Base-by-base conservation (phyloP, 2,329 filamentous ascomycete species). In the Pseudocercospora fijiensis region DNA sequence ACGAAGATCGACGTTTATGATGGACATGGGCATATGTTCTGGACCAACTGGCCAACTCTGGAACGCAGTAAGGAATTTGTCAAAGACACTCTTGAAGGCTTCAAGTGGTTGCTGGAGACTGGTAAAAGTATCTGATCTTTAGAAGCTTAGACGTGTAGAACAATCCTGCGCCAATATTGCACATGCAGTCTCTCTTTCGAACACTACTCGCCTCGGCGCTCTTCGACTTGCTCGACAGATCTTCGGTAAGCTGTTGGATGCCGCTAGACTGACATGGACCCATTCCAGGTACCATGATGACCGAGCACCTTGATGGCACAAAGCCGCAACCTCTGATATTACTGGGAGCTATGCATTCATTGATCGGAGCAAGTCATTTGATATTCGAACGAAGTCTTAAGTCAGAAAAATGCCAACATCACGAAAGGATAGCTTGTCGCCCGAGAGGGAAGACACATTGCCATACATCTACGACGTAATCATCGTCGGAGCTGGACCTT, bases 401-500 rank as follows among this genome's bases (percentile, higher is more conserved):
- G 26, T 18, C 33, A 24, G 10, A 24, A 2, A 61, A 47, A 65
- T 67, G 66, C 22, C 60, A 30, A 24, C 51, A 22, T 65, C 61
- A 52, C 41, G 65, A 64, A 60, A 62, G 6, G 67, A 69, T 55
- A 65, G 63, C 24, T 47, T 68, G 49, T 69, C 67, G 16, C 66
- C 66, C 22, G 62, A 61, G 10, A 57, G 61, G 33, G 58, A 65
- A 33, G 24, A 67, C 4, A 63, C 60, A 20, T 45, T 70, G 2
- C 68, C 66, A 8, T 62, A 64, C 58, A 71, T 81, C 56, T 83
- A 86, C 76, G 89, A 92, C 72, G 85, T 92, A 7, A 77, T 91
- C 63, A 89, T 92, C 72, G 78, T 93, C 45, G 90, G 90, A 8
- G 89, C 87, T 6, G 90, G 91, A 0, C 90, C 90, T 3, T 90